A percentile compares a stretch with the other conserved stretches of the same genome.
These are phyloP conservation scores for Niebla homalea DNA, from an alignment of 495 filamentous ascomycete species.

Conservation along the genomic window DNA sequence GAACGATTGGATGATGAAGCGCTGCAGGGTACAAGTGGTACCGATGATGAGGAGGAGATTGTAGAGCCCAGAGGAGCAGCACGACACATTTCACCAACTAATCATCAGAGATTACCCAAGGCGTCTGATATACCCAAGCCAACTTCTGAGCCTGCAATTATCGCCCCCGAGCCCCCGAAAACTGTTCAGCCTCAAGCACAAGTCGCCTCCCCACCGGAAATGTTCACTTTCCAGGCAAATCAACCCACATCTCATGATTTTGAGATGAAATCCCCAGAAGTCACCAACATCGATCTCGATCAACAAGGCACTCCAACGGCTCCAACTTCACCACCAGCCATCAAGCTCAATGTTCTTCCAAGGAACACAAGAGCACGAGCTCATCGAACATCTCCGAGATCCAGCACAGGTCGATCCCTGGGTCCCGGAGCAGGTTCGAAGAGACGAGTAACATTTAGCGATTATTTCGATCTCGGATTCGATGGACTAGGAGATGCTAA, in stretches of 20 bases:
- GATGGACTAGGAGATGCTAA: conserved; percentile 51
- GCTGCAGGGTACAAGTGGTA: conserved; percentile 38
- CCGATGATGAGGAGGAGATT: conserved; percentile 63
- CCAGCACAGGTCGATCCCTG: conserved; percentile 28
- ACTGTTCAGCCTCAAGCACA: conserved; percentile 17
- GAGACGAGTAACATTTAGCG: conserved; percentile 58
- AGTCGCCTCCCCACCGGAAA: conserved; percentile 21
- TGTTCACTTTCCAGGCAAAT: conserved; percentile 62
- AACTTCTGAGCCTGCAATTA: conserved; percentile 24
- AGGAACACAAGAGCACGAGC: conserved; percentile 40
- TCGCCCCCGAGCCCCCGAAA: conserved; percentile 34
- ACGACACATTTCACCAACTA: conserved; percentile 46
- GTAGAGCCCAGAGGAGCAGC: conserved; percentile 42
- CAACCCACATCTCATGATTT: conserved; percentile 57
- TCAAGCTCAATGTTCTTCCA: conserved; percentile 39
- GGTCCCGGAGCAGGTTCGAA: conserved; percentile 59
- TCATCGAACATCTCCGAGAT: conserved; percentile 30
- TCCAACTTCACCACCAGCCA: conserved; percentile 24
- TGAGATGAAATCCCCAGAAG: conserved; percentile 43
- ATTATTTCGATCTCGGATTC: conserved; percentile 71
- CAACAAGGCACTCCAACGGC: conserved; percentile 13
- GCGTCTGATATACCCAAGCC: conserved; percentile 25
- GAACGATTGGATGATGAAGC: conserved; percentile 55
- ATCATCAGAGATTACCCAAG: conserved; percentile 37
- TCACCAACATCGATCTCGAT: conserved; percentile 16